These are phyloP conservation scores for Hirschioporus abietinus DNA, from an alignment of 768 basidiomycete genomes.

Conservation along the genomic window DNA sequence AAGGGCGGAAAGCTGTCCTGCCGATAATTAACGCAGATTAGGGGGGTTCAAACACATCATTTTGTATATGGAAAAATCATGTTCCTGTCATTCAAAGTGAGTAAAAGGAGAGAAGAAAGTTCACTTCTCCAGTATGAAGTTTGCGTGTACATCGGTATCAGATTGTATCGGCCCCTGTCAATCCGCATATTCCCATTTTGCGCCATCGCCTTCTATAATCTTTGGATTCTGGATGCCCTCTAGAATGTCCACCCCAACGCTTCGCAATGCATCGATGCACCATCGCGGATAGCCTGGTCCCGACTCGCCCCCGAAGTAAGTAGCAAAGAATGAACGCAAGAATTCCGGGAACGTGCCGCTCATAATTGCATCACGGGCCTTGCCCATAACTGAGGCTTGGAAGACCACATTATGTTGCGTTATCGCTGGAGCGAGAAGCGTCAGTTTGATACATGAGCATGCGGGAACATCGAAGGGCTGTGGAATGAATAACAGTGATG, in stretches of 20 bases:
- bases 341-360: slow-evolving; percentile 75
- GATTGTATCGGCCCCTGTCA: background rate
- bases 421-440: slow-evolving; percentile 44
- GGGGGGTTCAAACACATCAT: background rate
- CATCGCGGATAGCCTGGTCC: slow-evolving; percentile 69
- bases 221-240: slow-evolving; percentile 43
- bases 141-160: background rate
- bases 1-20: slow-evolving; percentile 46
- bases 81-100: background rate
- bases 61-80: background rate
- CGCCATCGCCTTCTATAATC: slow-evolving; percentile 55
- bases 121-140: background rate
- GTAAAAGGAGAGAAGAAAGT: background rate
- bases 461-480: slow-evolving; percentile 13
- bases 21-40: slow-evolving; percentile 47
- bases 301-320: slow-evolving; percentile 62
- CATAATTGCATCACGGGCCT: slow-evolving; percentile 75
- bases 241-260: slow-evolving; percentile 80
- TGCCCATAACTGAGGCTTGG: slow-evolving; percentile 85
- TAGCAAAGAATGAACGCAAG: slow-evolving; percentile 66
- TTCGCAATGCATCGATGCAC: slow-evolving; percentile 79
- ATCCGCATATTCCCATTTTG: slow-evolving; percentile 78
- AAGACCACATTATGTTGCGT: slow-evolving; percentile 83
- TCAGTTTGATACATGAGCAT: slow-evolving; percentile 9
- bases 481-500: slow-evolving; percentile 12